Percentiles rank a stretch among this genome's conserved stretches.
These are phyloP conservation scores for Cladobotryum protrusum DNA, from an alignment of 2,329 filamentous ascomycete species.

Conservation along the genomic window DNA sequence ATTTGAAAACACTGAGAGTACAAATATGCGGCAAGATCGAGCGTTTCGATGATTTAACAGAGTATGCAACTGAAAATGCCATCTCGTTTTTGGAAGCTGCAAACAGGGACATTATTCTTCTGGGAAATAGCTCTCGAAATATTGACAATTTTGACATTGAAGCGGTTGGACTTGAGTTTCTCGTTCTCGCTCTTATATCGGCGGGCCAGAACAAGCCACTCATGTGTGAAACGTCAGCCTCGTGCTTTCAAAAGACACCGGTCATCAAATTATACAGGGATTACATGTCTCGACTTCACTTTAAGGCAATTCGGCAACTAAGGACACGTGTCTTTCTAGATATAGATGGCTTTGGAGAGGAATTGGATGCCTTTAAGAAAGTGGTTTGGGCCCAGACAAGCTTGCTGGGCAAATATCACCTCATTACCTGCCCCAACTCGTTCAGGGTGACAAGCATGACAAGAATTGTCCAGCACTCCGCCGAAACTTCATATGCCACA, in stretches of 20 bases:
- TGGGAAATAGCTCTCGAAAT: too few species aligned
- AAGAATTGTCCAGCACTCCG: too few species aligned
- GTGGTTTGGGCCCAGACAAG: not conserved
- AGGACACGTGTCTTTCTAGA: slow-evolving; percentile 11
- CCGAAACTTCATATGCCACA: not conserved
- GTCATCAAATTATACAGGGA: slow-evolving; percentile 2
- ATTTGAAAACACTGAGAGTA: too few species aligned
- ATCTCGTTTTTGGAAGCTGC: too few species aligned
- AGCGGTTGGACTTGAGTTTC: not conserved
- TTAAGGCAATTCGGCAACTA: slow-evolving; percentile 1
- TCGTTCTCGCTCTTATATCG: not conserved
- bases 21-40: too few species aligned
- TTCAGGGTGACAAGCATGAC: too few species aligned
- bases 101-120: too few species aligned
- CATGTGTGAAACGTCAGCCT: not conserved
- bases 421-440: not conserved
- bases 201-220: not conserved
- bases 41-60: too few species aligned
- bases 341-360: slow-evolving; percentile 16
- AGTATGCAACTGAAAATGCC: too few species aligned
- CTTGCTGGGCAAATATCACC: not conserved
- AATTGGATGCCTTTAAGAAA: slow-evolving; percentile 16
- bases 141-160: too few species aligned
- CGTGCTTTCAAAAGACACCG: not conserved
- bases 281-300: slow-evolving; percentile 2